A percentile compares a stretch with the other conserved stretches of the same genome.
Conservation (phyloP, 345 rosid genomes). For the Cardamine chenopodiifolia region DNA sequence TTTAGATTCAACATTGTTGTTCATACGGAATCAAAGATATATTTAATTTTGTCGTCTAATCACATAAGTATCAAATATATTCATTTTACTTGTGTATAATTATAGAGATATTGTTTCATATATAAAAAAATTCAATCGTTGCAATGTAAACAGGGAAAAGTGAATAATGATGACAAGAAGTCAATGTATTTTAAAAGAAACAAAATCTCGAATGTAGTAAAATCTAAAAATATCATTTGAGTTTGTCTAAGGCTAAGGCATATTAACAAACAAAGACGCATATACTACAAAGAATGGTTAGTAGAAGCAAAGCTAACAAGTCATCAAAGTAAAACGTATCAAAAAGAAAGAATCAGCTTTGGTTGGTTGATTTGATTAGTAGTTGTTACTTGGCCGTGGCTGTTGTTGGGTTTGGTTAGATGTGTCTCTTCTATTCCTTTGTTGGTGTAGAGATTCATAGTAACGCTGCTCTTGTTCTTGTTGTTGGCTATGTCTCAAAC, state of each 20-base stretch:
- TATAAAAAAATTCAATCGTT: neutral
- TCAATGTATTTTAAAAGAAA: neutral
- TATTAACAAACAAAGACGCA: neutral
- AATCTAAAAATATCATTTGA: neutral
- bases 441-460: constrained; percentile 51
- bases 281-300: constrained; percentile 5
- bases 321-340: neutral
- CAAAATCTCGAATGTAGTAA: neutral
- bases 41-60: neutral
- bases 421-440: constrained; percentile 56
- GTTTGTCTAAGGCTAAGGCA: neutral
- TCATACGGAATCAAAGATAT: neutral
- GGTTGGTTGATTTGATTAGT: constrained; percentile 41
- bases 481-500: constrained; percentile 65
- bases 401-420: constrained; percentile 65
- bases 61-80: neutral
- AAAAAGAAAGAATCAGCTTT: neutral
- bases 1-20: neutral
- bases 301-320: neutral
- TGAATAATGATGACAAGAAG: neutral
- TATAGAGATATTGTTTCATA: too few relatives aligned
- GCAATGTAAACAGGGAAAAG: constrained; percentile 7
- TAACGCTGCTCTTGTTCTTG: constrained; percentile 60
- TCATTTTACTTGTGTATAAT: neutral
- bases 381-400: constrained; percentile 63